A percentile compares a stretch with the other conserved stretches of the same genome.
phyloP scores from a whole-genome alignment of 73 alveolate species.

The Symbiodinium pilosum region DNA sequence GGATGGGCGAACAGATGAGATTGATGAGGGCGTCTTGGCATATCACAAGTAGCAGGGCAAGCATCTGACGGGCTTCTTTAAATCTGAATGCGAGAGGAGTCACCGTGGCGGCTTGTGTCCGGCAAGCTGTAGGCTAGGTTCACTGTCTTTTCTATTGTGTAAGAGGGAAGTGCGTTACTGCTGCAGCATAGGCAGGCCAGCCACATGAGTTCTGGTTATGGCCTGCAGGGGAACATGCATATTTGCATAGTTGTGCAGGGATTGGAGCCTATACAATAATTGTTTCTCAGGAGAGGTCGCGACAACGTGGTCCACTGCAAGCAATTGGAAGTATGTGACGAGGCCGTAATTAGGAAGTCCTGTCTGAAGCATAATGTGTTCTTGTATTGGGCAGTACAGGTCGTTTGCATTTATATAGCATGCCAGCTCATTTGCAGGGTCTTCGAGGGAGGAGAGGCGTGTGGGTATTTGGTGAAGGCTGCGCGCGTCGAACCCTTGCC shows the following conservation, averaged over 20 bases:
- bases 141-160: not conserved
- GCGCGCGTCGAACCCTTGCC: no score
- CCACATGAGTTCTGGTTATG: no score
- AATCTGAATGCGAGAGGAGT: not conserved
- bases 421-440: not conserved
- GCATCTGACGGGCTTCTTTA: not conserved
- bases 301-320: constrained; percentile 29
- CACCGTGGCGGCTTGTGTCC: not conserved
- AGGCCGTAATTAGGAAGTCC: not conserved
- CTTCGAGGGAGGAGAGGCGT: constrained; percentile 22
- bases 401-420: not conserved
- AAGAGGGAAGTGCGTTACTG: not conserved
- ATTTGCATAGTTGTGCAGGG: not conserved
- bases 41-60: not conserved
- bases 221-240: no score
- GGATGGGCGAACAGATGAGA: constrained; percentile 9
- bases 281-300: constrained; percentile 31
- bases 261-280: not conserved
- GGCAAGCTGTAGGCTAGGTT: not conserved
- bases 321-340: constrained; percentile 49
- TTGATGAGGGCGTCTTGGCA: not conserved
- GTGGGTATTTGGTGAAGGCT: constrained; percentile 54
- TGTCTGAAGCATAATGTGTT: no score
- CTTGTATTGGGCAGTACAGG: not conserved
- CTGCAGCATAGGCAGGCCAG: not conserved